Base-by-base conservation (phyloP, 1,284 basidiomycete species). In the Cryptococcus maquisensis region DNA sequence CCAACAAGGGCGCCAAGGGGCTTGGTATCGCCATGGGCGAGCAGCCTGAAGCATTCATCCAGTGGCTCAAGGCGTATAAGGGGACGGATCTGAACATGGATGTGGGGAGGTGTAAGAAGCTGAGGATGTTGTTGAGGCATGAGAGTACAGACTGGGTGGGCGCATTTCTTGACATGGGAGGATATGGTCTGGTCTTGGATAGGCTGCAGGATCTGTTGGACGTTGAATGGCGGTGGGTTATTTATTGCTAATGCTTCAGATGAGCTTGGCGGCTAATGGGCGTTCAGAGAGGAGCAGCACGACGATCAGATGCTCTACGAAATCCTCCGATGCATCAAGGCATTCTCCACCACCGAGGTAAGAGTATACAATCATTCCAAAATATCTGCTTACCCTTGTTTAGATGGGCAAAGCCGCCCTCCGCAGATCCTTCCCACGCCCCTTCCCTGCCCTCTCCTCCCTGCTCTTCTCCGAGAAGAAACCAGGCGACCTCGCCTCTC, bases 401-500 rank as follows among this genome's bases (percentile, higher is more conserved):
- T 21, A 68, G 76, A 62, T 70, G 21, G 79, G 81, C 35, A 75
- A 77, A 48, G 57, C 62, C 28, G 91, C 93, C 1, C 81, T 98
- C 3, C 85, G 90, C 12, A 86, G 83, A 58, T 84, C 84, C 23
- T 87, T 86, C 50, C 93, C 94, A 0, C 84, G 85, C 0, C 96
- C 96, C 0, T 97, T 92, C 71, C 79, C 82, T 1, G 86, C 90
- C 56, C 81, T 99, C 9, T 81, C 92, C 13, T 78, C 84, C 3
- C 81, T 98, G 3, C 80, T 98, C 3, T 98, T 90, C 75, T 94
- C 91, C 1, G 94, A 97, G 78, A 98, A 98, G 79, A 94, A 93
- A 71, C 95, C 95, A 0, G 95, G 95, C 40, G 95, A 98, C 51
- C 81, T 98, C 2, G 81, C 84, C 1, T 88, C 90, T 4, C 84